Base-by-base conservation (phyloP, 768 basidiomycete species). In the Mycena indigotica region DNA sequence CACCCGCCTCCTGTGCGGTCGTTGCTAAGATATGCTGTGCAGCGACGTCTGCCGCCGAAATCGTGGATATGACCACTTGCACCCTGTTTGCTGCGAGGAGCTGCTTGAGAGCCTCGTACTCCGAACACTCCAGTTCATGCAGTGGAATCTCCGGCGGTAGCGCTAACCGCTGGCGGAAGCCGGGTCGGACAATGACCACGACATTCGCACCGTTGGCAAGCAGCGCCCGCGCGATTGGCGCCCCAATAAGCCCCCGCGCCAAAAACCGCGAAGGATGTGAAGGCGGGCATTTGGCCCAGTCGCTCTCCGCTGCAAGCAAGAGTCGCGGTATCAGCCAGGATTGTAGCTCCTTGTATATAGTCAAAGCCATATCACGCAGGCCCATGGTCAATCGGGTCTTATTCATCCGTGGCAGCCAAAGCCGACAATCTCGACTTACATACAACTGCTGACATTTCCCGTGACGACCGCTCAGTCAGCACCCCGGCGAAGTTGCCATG, bases 221-320 rank as follows among this genome's bases (percentile, higher is more conserved):
- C 52, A 68, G 26, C 16, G 45, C 71, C 63, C 67, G 64, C 12
- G 68, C 70, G 52, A 75, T 74, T 15, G 68, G 72, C 23, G 50
- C 65, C 26, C 74, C 75, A 54, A 75, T 66, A 35, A 67, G 71
- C 6, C 74, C n/a, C 74, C 10, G 72, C 68, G 6, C 74, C 75
- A 16, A 61, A 69, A 38, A 75, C 67, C 32, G 73, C 74, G 45
- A 75, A 75, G 5, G 73, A 75, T 24, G 64, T 67, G 64, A 70
- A 72, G 44, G 41, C 28, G 8, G 8, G 32, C 32, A 35, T 35
- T n/a, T n/a, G n/a, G n/a, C n/a, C n/a, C n/a, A n/a, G n/a, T n/a
- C n/a, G n/a, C n/a, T n/a, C n/a, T n/a, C n/a, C n/a, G n/a, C 32
- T 8, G 17, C 32, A 35, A 35, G 32, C 8, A 8, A 8, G 32